Conservation (phyloP, 2,329 filamentous ascomycete genomes). For the Orbilia brochopaga region DNA sequence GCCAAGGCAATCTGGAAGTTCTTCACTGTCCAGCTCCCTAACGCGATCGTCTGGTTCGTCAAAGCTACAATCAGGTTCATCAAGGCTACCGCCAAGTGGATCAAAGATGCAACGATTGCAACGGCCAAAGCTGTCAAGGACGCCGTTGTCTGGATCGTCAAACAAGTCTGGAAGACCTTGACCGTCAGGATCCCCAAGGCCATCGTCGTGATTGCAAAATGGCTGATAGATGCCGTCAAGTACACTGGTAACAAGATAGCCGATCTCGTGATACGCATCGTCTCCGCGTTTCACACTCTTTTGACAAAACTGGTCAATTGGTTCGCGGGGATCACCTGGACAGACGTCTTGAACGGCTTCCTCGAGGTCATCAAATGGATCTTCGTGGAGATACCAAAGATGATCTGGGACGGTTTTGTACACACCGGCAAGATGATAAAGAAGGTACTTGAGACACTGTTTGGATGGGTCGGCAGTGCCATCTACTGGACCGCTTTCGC, state of each 20-base stretch:
- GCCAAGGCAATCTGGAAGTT: slow-evolving; percentile 43
- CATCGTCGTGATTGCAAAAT: slow-evolving; percentile 59
- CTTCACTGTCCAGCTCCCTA: slow-evolving; percentile 29
- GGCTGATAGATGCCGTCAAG: slow-evolving; percentile 56
- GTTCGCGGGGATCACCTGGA: slow-evolving; percentile 57
- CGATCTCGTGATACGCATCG: slow-evolving; percentile 59
- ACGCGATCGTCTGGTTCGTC: slow-evolving; percentile 15
- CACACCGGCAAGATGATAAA: slow-evolving; percentile 30
- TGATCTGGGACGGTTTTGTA: slow-evolving; percentile 19
- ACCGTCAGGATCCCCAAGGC: slow-evolving; percentile 55
- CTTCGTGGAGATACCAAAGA: slow-evolving; percentile 34
- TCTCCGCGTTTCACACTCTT: slow-evolving; percentile 56
- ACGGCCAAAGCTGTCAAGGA: slow-evolving; percentile 29
- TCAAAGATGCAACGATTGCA: slow-evolving; percentile 21
- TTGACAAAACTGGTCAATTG: slow-evolving; percentile 57
- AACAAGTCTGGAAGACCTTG: slow-evolving; percentile 24
- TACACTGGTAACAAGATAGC: slow-evolving; percentile 16
- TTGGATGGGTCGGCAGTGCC: slow-evolving; percentile 23
- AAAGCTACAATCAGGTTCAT: slow-evolving; percentile 35
- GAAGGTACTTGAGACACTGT: slow-evolving; percentile 37
- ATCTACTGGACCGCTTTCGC: slow-evolving; percentile 32
- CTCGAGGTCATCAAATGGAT: slow-evolving; percentile 56
- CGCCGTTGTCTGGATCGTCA: slow-evolving; percentile 26
- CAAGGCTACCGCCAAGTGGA: slow-evolving; percentile 27
- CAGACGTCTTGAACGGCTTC: slow-evolving; percentile 57